These are phyloP conservation scores for Elongisporangium undulatum DNA, from an alignment of 352 stramenopile species.

Conservation along the genomic window DNA sequence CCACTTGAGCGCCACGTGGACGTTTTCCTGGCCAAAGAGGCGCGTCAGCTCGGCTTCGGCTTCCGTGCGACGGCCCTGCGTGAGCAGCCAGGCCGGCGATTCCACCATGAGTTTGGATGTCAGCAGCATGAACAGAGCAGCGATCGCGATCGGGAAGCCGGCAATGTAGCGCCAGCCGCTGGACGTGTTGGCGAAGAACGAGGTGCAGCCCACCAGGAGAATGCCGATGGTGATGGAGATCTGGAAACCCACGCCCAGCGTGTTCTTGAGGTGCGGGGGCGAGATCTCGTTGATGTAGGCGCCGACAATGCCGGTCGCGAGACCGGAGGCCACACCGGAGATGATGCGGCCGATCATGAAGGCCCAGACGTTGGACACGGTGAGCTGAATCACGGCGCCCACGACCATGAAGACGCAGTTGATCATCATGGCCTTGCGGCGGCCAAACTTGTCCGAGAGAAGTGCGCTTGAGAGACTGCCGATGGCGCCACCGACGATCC, in stretches of 20 bases:
- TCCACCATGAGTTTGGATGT: constrained; percentile 12
- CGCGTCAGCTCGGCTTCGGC: constrained; percentile 12
- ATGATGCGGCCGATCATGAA: constrained; percentile 32
- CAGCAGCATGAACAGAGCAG: constrained; percentile 14
- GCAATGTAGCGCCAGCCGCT: constrained; percentile 26
- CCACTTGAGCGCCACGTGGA: constrained; percentile 15
- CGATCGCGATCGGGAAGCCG: constrained; percentile 26
- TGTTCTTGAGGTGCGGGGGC: constrained; percentile 19
- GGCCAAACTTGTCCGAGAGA: constrained; percentile 34
- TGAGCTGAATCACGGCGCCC: constrained; percentile 27
- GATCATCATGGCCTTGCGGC: constrained; percentile 23
- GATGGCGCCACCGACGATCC: constrained; percentile 42
- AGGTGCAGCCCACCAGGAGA: constrained; percentile 17
- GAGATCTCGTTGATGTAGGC: constrained; percentile 28
- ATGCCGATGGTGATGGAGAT: constrained; percentile 25
- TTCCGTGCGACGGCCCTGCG: constrained; percentile 13
- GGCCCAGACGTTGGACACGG: constrained; percentile 19
- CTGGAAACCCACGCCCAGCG: constrained; percentile 23
- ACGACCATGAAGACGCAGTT: constrained; percentile 44
- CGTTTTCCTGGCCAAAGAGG: constrained; percentile 18
- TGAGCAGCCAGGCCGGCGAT: constrained; percentile 16
- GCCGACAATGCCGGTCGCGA: constrained; percentile 17
- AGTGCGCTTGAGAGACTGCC: constrained; percentile 22
- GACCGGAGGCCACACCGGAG: constrained; percentile 30
- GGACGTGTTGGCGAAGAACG: constrained; percentile 20